Percentiles rank a stretch among this genome's conserved stretches.
Conservation (phyloP, 805 yeast species). For the Starmera caribaea region DNA sequence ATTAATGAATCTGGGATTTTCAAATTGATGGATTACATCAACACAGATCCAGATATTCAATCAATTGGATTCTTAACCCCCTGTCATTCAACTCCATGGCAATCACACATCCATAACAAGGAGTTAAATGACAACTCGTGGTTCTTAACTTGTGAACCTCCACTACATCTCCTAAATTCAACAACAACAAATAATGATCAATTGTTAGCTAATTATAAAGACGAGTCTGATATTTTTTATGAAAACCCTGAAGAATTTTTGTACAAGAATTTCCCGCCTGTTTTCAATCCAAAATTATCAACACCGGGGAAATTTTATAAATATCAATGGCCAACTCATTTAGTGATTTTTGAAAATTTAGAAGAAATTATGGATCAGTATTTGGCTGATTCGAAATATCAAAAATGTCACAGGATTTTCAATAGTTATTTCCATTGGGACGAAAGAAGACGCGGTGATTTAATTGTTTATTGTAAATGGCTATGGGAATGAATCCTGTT, state of each 20-base stretch:
- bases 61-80: constrained; percentile 84
- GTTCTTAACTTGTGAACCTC: constrained; percentile 92
- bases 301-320: constrained; percentile 20
- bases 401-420: constrained; percentile 47
- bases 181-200: constrained; percentile 9
- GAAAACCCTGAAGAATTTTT: constrained; percentile 54
- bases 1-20: constrained; percentile 84
- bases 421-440: constrained; percentile 87
- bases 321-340: constrained; percentile 60
- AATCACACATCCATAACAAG: constrained; percentile 63
- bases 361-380: constrained; percentile 33
- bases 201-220: constrained; percentile 42
- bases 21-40: constrained; percentile 47
- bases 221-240: constrained; percentile 82
- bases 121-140: constrained; percentile 42
- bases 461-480: constrained; percentile 42
- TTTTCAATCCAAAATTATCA: constrained; percentile 13
- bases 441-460: constrained; percentile 63
- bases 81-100: constrained; percentile 97
- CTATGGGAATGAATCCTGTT: constrained; percentile 20
- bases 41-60: constrained; percentile 27
- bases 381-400: constrained; percentile 33
- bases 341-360: constrained; percentile 64
- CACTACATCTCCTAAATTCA: constrained; percentile 32
- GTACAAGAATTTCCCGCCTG: constrained; percentile 39